Evolutionary conservation across 1,284 basidiomycete genomes (phyloP).

Genomic region (Melanopsichium pennsylvanicum): DNA sequence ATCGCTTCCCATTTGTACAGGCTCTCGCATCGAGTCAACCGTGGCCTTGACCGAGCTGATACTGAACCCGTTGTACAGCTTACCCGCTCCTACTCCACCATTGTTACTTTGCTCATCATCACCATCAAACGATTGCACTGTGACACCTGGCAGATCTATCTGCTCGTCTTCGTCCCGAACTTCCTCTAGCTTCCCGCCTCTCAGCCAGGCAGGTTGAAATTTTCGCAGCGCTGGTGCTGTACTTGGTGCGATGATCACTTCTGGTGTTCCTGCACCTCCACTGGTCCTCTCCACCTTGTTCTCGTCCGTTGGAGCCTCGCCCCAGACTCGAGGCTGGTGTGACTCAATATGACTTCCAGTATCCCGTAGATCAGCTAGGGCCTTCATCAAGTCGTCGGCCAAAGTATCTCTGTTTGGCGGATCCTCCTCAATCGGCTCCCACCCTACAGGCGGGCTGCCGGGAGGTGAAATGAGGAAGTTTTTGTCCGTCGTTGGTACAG

Average conservation of each 20-base stretch:
- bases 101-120: constrained; percentile 23
- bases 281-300: neutral
- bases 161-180: constrained; percentile 3
- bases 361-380: constrained; percentile 56
- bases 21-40: constrained; percentile 55
- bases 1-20: constrained; percentile 2
- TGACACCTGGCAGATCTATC: constrained; percentile 52
- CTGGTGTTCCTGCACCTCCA: constrained; percentile 27
- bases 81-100: too few species aligned
- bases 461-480: constrained; percentile 98
- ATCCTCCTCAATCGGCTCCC: constrained; percentile 90
- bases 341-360: constrained; percentile 46
- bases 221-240: constrained; percentile 16
- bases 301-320: constrained; percentile 2
- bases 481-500: constrained; percentile 76
- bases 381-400: constrained; percentile 82
- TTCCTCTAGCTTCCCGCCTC: neutral
- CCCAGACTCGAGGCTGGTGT: constrained; percentile 35
- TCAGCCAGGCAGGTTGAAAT: constrained; percentile 29
- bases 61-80: constrained; percentile 43
- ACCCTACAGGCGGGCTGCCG: constrained; percentile 95
- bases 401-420: constrained; percentile 86
- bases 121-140: constrained; percentile 52
- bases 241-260: constrained; percentile 33
- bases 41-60: constrained; percentile 62